These are phyloP conservation scores for Pythium periplocum DNA, from an alignment of 352 stramenopile species.

Conservation along the genomic window DNA sequence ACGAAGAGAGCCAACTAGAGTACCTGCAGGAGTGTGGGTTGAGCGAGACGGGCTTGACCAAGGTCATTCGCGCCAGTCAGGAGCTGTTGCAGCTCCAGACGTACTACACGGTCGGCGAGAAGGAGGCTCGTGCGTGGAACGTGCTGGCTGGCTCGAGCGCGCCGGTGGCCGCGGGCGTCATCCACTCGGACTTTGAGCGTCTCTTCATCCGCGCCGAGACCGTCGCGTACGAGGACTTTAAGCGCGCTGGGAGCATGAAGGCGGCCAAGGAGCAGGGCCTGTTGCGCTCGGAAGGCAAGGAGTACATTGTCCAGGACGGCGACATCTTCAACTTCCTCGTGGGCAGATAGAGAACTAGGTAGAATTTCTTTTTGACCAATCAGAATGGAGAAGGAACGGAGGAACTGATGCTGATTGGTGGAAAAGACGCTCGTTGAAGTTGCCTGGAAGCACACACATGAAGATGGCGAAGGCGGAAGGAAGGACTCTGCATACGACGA, in stretches of 20 bases:
- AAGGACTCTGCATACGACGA: not conserved
- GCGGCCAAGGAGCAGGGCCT: conserved; percentile 92
- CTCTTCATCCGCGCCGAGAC: conserved; percentile 91
- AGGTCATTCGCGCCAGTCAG: conserved; percentile 88
- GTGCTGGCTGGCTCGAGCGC: conserved; percentile 71
- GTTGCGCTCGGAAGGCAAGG: conserved; percentile 95
- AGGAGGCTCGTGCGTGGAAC: conserved; percentile 83
- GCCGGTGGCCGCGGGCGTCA: conserved; percentile 65
- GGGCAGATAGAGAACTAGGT: conserved; percentile 38
- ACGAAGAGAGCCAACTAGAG: conserved; percentile 90
- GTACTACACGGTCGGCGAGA: conserved; percentile 94
- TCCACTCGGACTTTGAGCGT: conserved; percentile 87
- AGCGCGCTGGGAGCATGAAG: conserved; percentile 90
- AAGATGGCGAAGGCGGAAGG: too few species aligned
- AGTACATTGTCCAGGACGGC: conserved; percentile 97
- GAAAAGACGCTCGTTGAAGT: conserved; percentile 5
- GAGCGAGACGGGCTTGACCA: conserved; percentile 67
- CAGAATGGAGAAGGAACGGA: not conserved
- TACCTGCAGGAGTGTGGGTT: conserved; percentile 89
- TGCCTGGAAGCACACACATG: not conserved
- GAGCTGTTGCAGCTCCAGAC: conserved; percentile 94
- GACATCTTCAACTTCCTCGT: conserved; percentile 98
- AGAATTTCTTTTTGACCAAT: not conserved
- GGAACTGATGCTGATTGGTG: not conserved
- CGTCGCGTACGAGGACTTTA: conserved; percentile 94